Percentiles rank a stretch among this genome's conserved stretches.
Evolutionary conservation across 108 stramenopile genomes (phyloP).

Genomic region (Nannochloropsis oceanica): DNA sequence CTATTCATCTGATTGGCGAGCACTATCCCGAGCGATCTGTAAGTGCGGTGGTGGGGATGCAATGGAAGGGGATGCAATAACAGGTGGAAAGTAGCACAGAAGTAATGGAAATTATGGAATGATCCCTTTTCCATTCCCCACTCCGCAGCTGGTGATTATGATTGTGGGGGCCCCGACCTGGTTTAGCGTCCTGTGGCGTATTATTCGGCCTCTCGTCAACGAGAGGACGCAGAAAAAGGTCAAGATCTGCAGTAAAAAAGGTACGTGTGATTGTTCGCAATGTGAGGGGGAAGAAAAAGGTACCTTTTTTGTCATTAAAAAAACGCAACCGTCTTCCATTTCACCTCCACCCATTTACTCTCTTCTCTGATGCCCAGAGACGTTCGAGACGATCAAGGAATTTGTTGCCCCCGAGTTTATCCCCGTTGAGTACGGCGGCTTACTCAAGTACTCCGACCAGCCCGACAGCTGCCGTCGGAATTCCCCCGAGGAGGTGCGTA

Average conservation of each 20-base stretch:
- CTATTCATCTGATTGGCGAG: not conserved
- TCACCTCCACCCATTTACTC: not conserved
- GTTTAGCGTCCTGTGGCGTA: constrained; percentile 15
- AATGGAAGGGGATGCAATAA: not conserved
- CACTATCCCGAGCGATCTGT: constrained; percentile 14
- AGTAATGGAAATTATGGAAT: not conserved
- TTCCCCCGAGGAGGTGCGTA: not conserved
- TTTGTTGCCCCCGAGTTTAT: not conserved
- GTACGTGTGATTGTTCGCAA: not conserved
- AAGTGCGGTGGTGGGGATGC: not conserved
- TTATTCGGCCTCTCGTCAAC: constrained; percentile 22
- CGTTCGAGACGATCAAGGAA: not conserved
- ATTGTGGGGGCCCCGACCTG: constrained; percentile 24
- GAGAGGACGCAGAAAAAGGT: constrained; percentile 30
- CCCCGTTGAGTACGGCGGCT: not conserved
- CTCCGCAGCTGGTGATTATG: not conserved
- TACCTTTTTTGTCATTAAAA: not conserved
- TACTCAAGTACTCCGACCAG: not conserved
- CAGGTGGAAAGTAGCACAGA: not conserved
- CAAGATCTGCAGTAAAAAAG: not conserved
- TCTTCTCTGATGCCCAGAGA: not conserved
- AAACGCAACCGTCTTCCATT: not conserved
- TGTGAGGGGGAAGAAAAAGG: not conserved
- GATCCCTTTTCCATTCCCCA: not conserved
- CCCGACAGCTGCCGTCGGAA: not conserved